These are phyloP conservation scores for Colletotrichum endophyticum DNA, from an alignment of 2,329 filamentous ascomycete species.

Conservation along the genomic window DNA sequence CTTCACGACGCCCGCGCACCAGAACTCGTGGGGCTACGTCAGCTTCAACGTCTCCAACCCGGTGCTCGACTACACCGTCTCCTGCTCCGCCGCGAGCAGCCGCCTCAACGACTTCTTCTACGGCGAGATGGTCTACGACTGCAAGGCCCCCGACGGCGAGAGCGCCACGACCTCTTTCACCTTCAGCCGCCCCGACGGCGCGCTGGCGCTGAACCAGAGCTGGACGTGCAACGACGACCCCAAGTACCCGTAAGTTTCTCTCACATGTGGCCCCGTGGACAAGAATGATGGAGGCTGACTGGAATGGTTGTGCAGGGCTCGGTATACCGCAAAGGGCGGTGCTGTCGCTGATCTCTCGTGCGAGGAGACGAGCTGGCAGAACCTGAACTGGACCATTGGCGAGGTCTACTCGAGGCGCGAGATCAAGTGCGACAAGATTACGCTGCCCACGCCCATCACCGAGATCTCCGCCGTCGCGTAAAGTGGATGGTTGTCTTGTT, in stretches of 20 bases:
- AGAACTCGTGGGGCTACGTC: constrained; percentile 51
- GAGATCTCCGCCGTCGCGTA: constrained; percentile 30
- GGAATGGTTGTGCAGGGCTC: constrained; percentile 19
- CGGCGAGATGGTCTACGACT: constrained; percentile 49
- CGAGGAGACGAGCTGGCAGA: constrained; percentile 29
- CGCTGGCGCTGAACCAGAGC: constrained; percentile 51
- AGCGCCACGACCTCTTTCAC: constrained; percentile 43
- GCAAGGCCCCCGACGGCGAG: constrained; percentile 36
- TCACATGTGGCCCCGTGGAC: not conserved
- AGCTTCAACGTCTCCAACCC: constrained; percentile 56
- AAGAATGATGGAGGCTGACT: not conserved
- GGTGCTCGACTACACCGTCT: constrained; percentile 38
- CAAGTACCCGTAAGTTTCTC: constrained; percentile 14
- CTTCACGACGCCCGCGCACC: constrained; percentile 57
- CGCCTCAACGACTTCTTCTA: constrained; percentile 56
- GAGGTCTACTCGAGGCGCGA: constrained; percentile 34
- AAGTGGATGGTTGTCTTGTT: not conserved
- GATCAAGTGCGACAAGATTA: constrained; percentile 31
- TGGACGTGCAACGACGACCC: constrained; percentile 51
- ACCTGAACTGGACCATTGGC: constrained; percentile 34
- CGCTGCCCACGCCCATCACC: constrained; percentile 27
- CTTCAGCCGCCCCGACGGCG: constrained; percentile 39
- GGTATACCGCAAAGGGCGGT: constrained; percentile 31
- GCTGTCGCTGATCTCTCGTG: constrained; percentile 32
- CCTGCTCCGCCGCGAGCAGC: constrained; percentile 45